Base-by-base conservation (phyloP, 176 grass and related monocot genomes). In the Hsuehochloa calcarea region DNA sequence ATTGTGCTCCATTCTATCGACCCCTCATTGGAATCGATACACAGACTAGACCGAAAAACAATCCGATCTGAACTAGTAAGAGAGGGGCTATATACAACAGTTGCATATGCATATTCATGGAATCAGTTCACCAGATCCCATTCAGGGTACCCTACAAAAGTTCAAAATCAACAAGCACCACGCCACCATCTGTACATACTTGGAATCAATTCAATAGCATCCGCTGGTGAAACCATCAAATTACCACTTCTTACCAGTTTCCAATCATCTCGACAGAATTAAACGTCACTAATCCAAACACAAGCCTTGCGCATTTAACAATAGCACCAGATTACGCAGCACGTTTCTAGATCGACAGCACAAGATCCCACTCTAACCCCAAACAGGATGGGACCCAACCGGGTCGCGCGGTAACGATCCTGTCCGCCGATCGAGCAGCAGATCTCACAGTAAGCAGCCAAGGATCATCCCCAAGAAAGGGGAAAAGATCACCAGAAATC, bases 51-150 rank as follows among this genome's bases (percentile, higher is more conserved):
- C n/a, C 11, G 65, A 13, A 51, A 59, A 62, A 31, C 44, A 69
- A 70, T 34, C 13, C 60, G 55, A 69, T 31, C 8, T 77, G 63
- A 89, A 67, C 14, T 72, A 43, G 35, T 79, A 47, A 67, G 41
- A 52, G 40, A 63, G 14, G 4, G 3, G 6, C 4, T 29, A 44
- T 31, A 51, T 22, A 80, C 45, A 35, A 40, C 73, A 34, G 54
- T n/a, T 26, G 13, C 38, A 19, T 29, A 43, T 73, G 41, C 17
- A 59, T 22, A n/a, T 47, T 44, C 27, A 34, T 72, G 54, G 27
- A 39, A 69, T 40, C 34, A 50, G 29, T 38, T 68, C 16, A 55
- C 22, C 46, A 68, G 29, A 66, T 68, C 17, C 8, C 12, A 14
- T 38, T 26, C 31, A 81, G 27, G 34, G 37, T 20, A 55, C 61